Conservation (phyloP, 148 eudicot genomes). For the Cornus controversa region DNA sequence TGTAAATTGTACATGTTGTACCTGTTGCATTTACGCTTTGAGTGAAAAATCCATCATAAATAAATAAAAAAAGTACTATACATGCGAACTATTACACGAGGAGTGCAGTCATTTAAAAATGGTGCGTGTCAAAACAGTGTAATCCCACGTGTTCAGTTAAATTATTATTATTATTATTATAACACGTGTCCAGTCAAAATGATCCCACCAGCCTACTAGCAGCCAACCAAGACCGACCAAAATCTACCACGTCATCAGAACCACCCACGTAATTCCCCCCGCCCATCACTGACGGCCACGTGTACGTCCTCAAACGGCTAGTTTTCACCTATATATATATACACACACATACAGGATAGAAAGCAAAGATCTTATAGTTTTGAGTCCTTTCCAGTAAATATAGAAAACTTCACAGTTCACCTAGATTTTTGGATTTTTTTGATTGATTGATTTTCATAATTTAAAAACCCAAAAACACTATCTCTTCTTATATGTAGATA, state of each 20-base stretch:
- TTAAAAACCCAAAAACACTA: neutral
- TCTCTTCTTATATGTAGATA: neutral
- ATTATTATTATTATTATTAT: too few species aligned
- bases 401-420: neutral
- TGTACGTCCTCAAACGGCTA: slow-evolving; percentile 49
- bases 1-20: too few species aligned
- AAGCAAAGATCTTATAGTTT: slow-evolving; percentile 1
- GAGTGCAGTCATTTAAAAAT: too few species aligned
- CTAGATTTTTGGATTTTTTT: neutral
- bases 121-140: too few species aligned
- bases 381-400: slow-evolving; percentile 19
- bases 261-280: slow-evolving; percentile 20
- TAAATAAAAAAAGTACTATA: too few species aligned
- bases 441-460: neutral
- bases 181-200: too few species aligned
- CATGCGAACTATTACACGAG: too few species aligned
- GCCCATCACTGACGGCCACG: slow-evolving; percentile 27
- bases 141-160: too few species aligned
- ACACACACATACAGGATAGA: too few species aligned
- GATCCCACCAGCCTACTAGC: neutral
- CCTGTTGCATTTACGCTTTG: too few species aligned
- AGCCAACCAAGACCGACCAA: slow-evolving; percentile 49
- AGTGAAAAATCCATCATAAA: too few species aligned
- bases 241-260: slow-evolving; percentile 36
- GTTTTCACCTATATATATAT: slow-evolving; percentile 20